These are phyloP conservation scores for Ormosia semicastrata DNA, from an alignment of 306 rosid species.

Conservation along the genomic window DNA sequence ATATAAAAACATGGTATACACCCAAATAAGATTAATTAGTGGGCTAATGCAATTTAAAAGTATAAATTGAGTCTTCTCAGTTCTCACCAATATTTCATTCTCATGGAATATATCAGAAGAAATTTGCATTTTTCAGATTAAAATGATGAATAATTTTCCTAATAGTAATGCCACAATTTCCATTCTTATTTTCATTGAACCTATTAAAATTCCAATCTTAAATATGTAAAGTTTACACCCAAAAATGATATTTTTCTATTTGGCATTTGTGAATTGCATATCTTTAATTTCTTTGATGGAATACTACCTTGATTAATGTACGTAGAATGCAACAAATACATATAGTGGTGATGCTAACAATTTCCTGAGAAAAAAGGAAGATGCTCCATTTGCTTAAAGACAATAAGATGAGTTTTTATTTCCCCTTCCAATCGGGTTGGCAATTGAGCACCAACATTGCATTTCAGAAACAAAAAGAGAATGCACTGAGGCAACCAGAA, in stretches of 20 bases:
- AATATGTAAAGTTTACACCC: too few relatives aligned
- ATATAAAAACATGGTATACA: not conserved
- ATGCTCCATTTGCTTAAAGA: constrained; percentile 22
- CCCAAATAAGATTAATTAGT: not conserved
- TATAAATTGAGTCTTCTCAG: not conserved
- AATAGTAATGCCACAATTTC: not conserved
- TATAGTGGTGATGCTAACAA: not conserved
- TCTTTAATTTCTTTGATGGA: not conserved
- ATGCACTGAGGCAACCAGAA: constrained; percentile 1
- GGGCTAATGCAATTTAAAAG: not conserved
- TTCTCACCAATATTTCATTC: not conserved
- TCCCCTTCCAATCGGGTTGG: constrained; percentile 13
- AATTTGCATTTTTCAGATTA: not conserved
- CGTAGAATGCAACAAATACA: not conserved
- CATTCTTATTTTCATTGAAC: not conserved
- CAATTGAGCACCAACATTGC: not conserved
- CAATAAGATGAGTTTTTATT: constrained; percentile 33
- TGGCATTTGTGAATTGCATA: not conserved
- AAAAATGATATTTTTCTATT: too few relatives aligned
- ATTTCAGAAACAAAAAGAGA: constrained; percentile 23
- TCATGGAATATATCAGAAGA: not conserved
- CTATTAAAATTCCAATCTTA: too few relatives aligned
- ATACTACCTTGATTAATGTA: not conserved
- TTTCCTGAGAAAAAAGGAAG: constrained; percentile 9
- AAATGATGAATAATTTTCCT: not conserved